Base-by-base conservation (phyloP, 371 early-diverging fungal species). In the Apophysomyces sp. region DNA sequence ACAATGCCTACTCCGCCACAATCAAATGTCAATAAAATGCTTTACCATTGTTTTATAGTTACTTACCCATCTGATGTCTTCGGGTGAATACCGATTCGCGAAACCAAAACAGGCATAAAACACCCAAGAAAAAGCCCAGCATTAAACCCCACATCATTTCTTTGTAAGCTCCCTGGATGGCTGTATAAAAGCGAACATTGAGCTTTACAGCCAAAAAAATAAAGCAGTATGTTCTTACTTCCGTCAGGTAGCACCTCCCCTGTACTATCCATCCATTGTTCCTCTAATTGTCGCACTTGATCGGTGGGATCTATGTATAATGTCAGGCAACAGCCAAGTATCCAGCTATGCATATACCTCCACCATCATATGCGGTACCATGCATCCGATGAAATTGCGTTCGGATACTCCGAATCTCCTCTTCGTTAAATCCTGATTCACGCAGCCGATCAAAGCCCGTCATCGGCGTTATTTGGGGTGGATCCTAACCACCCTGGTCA, bases 41-140 rank as follows among this genome's bases (percentile, higher is more conserved):
- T 41, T 41, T 16, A 1, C n/a, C 16, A 6, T n/a, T 41, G 7
- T 41, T 41, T 41, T 6, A 6, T 7, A 1, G 6, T 15, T n/a
- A 16, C 76, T 58, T 82, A 74, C 86, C 86, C 71, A 87, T 74
- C 60, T 87, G 89, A 61, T 89, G 89, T 34, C 83, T 34, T 44
- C 86, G 67, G 11, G 83, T 80, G 58, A 87, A 89, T 1, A 86
- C 77, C 1, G 81, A 77, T 59, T 89, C 89, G 27, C 81, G 81
- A 65, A 89, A 78, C 86, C 86, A 87, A 63, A 87, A 86, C 44
- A 89, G 58, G 13, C 79, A 77, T 0, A 89, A 66, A 13, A 89
- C 56, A 0, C 86, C 86, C 66, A 83, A 61, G 54, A 89, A 89
- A 63, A 86, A 87, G 0, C 89, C 89, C 0, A 85, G 64, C 56